A percentile compares a stretch with the other conserved stretches of the same genome.
phyloP scores from a whole-genome alignment of 2,329 filamentous ascomycete genomes.

The Apiospora saccharicola region DNA sequence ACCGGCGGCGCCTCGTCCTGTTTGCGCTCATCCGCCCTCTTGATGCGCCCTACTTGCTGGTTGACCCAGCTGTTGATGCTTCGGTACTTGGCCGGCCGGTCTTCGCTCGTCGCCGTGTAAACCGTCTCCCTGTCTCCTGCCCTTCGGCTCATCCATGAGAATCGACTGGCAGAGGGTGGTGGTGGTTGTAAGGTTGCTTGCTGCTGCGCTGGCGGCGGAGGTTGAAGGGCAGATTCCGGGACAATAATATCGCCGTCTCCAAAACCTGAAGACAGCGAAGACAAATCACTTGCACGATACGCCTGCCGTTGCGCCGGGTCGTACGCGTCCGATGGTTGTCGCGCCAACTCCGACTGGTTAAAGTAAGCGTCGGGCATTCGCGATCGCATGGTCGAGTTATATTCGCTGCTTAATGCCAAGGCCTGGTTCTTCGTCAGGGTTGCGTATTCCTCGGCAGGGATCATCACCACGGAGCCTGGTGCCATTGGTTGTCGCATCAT shows the following conservation, averaged over 20 bases:
- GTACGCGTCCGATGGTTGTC: constrained; percentile 47
- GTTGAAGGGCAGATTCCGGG: constrained; percentile 36
- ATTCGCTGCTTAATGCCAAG: constrained; percentile 36
- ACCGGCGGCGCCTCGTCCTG: constrained; percentile 48
- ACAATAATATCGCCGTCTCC: constrained; percentile 67
- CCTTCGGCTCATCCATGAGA: constrained; percentile 47
- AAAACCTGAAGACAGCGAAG: constrained; percentile 70
- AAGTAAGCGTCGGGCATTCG: constrained; percentile 48
- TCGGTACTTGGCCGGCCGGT: constrained; percentile 63
- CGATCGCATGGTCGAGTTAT: constrained; percentile 43
- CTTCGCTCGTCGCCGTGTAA: constrained; percentile 61
- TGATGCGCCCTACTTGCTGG: constrained; percentile 65
- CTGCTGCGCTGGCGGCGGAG: constrained; percentile 25
- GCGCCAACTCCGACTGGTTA: constrained; percentile 48
- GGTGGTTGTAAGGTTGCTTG: constrained; percentile 27
- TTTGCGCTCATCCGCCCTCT: constrained; percentile 50
- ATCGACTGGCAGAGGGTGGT: constrained; percentile 36
- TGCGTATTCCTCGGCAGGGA: constrained; percentile 29
- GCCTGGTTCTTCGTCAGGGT: constrained; percentile 38
- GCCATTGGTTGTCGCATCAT: constrained; percentile 31
- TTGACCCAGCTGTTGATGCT: constrained; percentile 70
- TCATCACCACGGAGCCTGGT: constrained; percentile 29
- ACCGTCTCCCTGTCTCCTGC: constrained; percentile 54
- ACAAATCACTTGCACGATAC: constrained; percentile 58
- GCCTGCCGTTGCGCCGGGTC: constrained; percentile 44